Percentiles rank a stretch among this genome's conserved stretches.
phyloP scores from a whole-genome alignment of 257 asterid genomes.

The Solanum lycopersicoides region DNA sequence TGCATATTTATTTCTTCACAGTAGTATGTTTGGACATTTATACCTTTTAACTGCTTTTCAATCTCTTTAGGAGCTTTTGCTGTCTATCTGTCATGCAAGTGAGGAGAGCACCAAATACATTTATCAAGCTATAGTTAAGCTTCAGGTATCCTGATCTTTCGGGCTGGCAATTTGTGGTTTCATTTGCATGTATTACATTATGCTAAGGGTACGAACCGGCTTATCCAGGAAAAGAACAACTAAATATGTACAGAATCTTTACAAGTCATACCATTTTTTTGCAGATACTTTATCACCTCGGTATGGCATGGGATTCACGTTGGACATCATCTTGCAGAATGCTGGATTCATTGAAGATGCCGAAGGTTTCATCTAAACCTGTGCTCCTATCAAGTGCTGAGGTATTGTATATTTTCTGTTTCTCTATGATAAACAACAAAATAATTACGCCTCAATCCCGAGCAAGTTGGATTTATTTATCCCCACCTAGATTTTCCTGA shows the following conservation, averaged over 20 bases:
- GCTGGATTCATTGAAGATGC: constrained; percentile 26
- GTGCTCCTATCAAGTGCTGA: constrained; percentile 44
- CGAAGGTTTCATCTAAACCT: constrained; percentile 41
- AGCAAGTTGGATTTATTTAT: background rate
- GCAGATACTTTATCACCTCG: constrained; percentile 90
- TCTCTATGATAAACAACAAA: background rate
- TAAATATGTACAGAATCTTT: background rate
- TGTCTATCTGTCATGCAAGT: constrained; percentile 80
- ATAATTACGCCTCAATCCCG: background rate
- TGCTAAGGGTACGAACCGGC: background rate
- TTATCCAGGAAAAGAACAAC: background rate
- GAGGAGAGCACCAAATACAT: constrained; percentile 90
- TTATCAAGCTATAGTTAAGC: constrained; percentile 67
- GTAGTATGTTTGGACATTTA: background rate
- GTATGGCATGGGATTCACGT: constrained; percentile 85
- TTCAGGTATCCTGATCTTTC: constrained; percentile 54
- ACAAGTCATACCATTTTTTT: background rate
- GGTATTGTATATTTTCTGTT: constrained; percentile 31
- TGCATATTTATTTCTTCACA: background rate
- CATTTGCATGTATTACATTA: background rate
- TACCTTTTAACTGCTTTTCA: background rate
- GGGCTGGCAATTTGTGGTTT: background rate
- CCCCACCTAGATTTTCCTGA: too few relatives aligned
- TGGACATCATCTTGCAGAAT: constrained; percentile 46
- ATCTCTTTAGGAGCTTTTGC: constrained; percentile 66